Evolutionary conservation across 345 rosid species (phyloP).

Genomic region (Boechera stricta): DNA sequence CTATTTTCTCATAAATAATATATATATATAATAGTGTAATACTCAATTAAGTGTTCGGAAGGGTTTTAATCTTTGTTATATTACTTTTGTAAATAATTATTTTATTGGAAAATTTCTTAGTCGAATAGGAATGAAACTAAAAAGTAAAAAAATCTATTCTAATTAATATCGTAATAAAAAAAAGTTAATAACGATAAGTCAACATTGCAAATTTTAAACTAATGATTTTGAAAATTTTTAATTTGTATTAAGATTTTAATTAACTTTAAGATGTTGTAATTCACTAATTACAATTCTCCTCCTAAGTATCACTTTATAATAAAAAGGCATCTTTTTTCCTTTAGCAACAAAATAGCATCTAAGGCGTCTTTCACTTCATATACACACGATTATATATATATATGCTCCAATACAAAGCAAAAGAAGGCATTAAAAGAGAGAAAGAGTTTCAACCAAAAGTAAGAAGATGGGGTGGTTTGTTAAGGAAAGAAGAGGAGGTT

Average conservation of each 20-base stretch:
- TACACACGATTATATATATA: not conserved
- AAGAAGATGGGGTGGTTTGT: constrained; percentile 54
- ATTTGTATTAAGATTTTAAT: no score
- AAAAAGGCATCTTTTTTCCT: not conserved
- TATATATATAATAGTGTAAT: no score
- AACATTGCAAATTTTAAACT: no score
- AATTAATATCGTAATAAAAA: not conserved
- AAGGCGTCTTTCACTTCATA: no score
- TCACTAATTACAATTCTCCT: no score
- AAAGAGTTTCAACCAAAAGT: not conserved
- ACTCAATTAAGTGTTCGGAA: no score
- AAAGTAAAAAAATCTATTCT: not conserved
- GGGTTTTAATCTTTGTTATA: no score
- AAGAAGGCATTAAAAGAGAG: not conserved
- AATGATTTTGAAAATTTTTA: no score
- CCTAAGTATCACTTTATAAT: not conserved
- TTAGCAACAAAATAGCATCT: not conserved
- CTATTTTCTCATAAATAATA: not conserved
- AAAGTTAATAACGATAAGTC: no score
- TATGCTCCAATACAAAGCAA: not conserved
- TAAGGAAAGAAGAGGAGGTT: constrained; percentile 64
- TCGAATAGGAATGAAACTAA: not conserved
- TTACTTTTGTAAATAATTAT: no score
- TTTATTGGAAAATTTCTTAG: no score
- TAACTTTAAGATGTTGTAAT: no score